Percentiles rank a stretch among this genome's conserved stretches.
Conservation (phyloP, 2,329 filamentous ascomycete species). For the Akanthomyces dipterigenus region DNA sequence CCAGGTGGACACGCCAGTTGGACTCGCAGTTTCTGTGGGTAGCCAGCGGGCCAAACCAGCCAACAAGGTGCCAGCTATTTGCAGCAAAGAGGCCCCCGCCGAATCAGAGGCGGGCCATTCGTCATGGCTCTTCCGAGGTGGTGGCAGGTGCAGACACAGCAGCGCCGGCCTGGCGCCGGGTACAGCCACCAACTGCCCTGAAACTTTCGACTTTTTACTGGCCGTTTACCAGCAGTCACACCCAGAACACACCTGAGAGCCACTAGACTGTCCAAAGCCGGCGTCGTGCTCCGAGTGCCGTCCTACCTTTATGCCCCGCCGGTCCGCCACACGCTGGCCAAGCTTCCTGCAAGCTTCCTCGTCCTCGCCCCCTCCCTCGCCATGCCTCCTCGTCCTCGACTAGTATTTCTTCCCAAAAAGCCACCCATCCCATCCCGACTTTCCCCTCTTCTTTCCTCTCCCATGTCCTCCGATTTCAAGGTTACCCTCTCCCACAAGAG, state of each 20-base stretch:
- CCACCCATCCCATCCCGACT: background rate
- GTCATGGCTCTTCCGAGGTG: background rate
- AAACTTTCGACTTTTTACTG: background rate
- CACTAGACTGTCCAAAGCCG: background rate
- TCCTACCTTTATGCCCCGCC: background rate
- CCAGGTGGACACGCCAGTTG: background rate
- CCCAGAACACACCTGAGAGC: background rate
- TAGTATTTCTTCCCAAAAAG: constrained; percentile 9
- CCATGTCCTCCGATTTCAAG: constrained; percentile 13
- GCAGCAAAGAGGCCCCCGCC: background rate
- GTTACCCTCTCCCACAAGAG: constrained; percentile 12
- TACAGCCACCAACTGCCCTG: background rate
- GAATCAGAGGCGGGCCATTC: background rate
- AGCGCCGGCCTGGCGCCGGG: background rate
- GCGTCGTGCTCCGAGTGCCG: constrained; percentile 5
- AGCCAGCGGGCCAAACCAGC: background rate
- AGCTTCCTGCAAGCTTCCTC: constrained; percentile 7
- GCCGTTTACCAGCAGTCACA: background rate
- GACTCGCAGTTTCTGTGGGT: background rate
- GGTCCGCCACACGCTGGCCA: background rate
- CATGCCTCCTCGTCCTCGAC: background rate
- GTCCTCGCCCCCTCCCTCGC: background rate
- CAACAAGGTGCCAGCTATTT: constrained; percentile 8
- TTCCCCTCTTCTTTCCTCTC: background rate
- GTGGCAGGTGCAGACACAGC: background rate